Conservation (phyloP, 441 rosid genomes). For the Pelargonium citronellum region DNA sequence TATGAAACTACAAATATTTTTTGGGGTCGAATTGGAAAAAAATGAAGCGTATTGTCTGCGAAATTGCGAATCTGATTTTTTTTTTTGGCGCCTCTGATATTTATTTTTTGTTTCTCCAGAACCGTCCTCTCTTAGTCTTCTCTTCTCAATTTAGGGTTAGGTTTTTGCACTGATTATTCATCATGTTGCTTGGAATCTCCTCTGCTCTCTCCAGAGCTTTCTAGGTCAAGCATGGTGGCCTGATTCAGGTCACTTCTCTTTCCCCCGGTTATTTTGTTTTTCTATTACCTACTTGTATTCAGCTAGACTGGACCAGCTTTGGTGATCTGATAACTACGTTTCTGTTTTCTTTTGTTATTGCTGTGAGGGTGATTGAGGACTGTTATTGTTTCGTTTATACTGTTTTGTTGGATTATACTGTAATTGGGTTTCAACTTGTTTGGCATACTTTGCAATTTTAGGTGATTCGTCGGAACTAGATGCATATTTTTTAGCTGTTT, state of each 20-base stretch:
- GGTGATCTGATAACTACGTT: neutral
- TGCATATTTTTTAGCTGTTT: neutral
- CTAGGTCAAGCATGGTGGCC: slow-evolving; percentile 36
- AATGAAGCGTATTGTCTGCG: neutral
- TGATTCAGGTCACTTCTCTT: slow-evolving; percentile 29
- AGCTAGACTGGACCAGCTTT: neutral
- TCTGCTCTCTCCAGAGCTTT: slow-evolving; percentile 22
- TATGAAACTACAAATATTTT: slow-evolving; percentile 1
- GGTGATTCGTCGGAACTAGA: neutral
- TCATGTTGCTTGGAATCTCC: slow-evolving; percentile 21
- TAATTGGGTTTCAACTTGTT: too few species aligned
- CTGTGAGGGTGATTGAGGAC: too few species aligned
- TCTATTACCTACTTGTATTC: neutral
- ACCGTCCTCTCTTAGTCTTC: neutral
- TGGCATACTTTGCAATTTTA: neutral
- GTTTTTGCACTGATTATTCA: slow-evolving; percentile 25
- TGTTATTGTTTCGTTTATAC: neutral
- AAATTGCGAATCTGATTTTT: neutral
- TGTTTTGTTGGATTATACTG: neutral
- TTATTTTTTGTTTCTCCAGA: too few species aligned
- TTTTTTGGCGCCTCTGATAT: neutral
- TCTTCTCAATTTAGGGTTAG: slow-evolving; percentile 36
- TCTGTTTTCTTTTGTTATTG: neutral
- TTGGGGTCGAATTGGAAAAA: neutral
- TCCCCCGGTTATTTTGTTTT: neutral